Base-by-base conservation (phyloP, 768 basidiomycete genomes). In the Lactarius hengduanensis region DNA sequence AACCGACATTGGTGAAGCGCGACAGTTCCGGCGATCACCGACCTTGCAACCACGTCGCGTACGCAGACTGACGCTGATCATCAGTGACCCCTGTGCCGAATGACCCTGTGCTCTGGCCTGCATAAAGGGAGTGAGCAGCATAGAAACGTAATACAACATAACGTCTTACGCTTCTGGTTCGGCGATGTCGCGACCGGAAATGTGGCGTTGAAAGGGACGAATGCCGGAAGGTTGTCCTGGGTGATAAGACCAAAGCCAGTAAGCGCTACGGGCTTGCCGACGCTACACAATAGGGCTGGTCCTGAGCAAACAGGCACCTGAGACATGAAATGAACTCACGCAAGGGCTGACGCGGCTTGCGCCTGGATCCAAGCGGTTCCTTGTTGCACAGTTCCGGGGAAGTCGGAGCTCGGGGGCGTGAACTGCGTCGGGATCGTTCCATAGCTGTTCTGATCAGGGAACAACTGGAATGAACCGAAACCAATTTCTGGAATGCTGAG, bases 381-480 rank as follows among this genome's bases (percentile, higher is more conserved):
- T 22, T 73, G 64, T 15, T 70, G 59, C 45, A 79, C 68, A 1
- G 74, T 72, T 40, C 72, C 67, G 54, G 63, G 59, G 26, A 73
- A 71, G 59, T 62, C 57, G 50, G 56, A 18, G 13, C 58, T 57
- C 40, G 69, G 63, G 11, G 63, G 26, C 40, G 34, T 41, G 40
- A 41, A 22, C 32, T 54, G 64, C 34, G 63, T 56, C 43, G 65
- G 61, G 20, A 57, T n/a, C 26, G 67, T 16, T 26, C 32, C 64
- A 70, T 79, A 79, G 55, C 66, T 65, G 55, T 72, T 71, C 71
- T 78, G 77, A 62, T 79, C 78, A 13, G 78, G 79, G 71, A 78
- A 77, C 55, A 78, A 58, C 71, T 78, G 79, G 74, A 79, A 78
- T 47, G 77, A 73, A 45, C 72, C 73, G 50, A 78, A 77, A 63